phyloP scores from a whole-genome alignment of 148 eudicot species.

The Mesembryanthemum crystallinum region DNA sequence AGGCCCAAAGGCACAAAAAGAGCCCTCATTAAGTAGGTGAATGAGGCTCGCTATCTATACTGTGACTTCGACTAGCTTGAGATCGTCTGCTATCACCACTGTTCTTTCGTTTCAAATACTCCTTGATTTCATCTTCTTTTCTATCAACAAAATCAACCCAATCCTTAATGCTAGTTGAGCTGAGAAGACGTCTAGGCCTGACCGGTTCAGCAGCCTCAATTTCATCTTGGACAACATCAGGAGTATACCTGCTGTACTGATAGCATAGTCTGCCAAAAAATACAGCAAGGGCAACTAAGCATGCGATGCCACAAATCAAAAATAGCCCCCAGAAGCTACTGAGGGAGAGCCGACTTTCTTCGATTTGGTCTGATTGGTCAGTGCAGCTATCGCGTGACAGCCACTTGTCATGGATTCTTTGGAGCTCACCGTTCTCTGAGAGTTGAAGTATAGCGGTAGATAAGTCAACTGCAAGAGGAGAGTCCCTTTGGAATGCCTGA shows the following conservation, averaged over 20 bases:
- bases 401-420: conserved; percentile 84
- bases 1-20: neutral
- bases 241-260: conserved; percentile 56
- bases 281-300: conserved; percentile 50
- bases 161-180: conserved; percentile 54
- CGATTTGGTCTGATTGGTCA: conserved; percentile 32
- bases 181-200: conserved; percentile 31
- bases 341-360: conserved; percentile 55
- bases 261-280: conserved; percentile 49
- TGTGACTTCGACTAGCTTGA: conserved; percentile 27
- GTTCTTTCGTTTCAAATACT: conserved; percentile 40
- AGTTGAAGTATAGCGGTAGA: conserved; percentile 77
- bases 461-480: conserved; percentile 72
- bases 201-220: conserved; percentile 39
- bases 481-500: conserved; percentile 77
- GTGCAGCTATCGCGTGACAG: conserved; percentile 47
- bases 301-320: conserved; percentile 70
- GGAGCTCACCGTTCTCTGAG: conserved; percentile 71
- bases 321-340: conserved; percentile 93
- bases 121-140: conserved; percentile 66
- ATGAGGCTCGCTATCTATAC: conserved; percentile 16
- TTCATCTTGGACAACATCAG: conserved; percentile 37
- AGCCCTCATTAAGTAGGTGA: conserved; percentile 3
- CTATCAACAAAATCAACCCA: conserved; percentile 56
- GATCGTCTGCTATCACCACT: conserved; percentile 28